Percentiles rank a stretch among this genome's conserved stretches.
Conservation (phyloP, 2,329 filamentous ascomycete genomes). For the Exophiala oligosperma region DNA sequence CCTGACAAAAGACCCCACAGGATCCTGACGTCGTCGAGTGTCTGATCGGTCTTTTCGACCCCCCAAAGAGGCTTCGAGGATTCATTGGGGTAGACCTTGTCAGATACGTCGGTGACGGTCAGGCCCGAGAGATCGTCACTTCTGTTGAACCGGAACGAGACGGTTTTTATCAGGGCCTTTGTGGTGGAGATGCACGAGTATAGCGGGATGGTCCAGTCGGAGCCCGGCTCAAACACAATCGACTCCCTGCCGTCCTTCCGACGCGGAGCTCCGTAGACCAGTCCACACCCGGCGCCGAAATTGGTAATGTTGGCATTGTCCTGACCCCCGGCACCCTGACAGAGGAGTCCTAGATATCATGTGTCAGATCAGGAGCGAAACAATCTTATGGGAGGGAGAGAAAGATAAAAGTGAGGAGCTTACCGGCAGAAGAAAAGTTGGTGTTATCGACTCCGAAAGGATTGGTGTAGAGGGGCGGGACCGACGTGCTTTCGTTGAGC, state of each 20-base stretch:
- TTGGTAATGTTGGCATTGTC: slow-evolving; percentile 45
- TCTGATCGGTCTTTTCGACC: slow-evolving; percentile 37
- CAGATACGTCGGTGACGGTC: slow-evolving; percentile 34
- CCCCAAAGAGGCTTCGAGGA: slow-evolving; percentile 38
- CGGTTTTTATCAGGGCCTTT: slow-evolving; percentile 48
- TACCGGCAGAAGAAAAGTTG: background rate
- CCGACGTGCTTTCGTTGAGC: background rate
- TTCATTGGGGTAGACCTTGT: slow-evolving; percentile 39
- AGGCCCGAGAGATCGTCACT: slow-evolving; percentile 31
- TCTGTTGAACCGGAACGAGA: slow-evolving; percentile 44
- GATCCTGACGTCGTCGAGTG: slow-evolving; percentile 30
- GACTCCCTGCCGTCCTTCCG: slow-evolving; percentile 37
- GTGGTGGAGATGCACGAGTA: slow-evolving; percentile 46
- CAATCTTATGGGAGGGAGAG: no score
- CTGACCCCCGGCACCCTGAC: background rate
- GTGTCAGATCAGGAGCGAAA: background rate
- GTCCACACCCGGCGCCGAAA: slow-evolving; percentile 40
- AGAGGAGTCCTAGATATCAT: background rate
- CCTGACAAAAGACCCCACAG: slow-evolving; percentile 44
- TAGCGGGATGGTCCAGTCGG: slow-evolving; percentile 44
- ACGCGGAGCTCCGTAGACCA: slow-evolving; percentile 42
- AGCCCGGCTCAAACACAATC: slow-evolving; percentile 41
- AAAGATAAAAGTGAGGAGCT: no score
- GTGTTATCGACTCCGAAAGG: background rate
- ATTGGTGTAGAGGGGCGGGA: slow-evolving; percentile 2